A percentile compares a stretch with the other conserved stretches of the same genome.
phyloP scores from a whole-genome alignment of 805 yeast species.

The Lachancea quebecensis region DNA sequence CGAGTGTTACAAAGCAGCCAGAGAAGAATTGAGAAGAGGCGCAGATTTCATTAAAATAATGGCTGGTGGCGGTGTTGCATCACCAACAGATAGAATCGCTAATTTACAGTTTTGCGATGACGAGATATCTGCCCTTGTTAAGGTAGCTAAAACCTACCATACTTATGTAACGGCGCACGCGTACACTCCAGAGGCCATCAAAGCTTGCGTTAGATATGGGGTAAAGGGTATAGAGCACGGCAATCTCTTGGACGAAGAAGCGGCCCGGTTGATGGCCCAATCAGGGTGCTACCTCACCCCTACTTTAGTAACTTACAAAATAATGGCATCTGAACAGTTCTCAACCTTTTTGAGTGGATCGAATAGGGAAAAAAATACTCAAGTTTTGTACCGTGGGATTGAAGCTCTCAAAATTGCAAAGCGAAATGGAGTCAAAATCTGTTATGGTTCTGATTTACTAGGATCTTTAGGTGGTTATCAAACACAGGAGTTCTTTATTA shows the following conservation, averaged over 20 bases:
- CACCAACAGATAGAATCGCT: conserved; percentile 12
- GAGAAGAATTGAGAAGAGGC: conserved; percentile 13
- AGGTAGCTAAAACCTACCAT: conserved; percentile 10
- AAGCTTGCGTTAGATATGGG: conserved; percentile 8
- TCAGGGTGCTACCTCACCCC: conserved; percentile 11
- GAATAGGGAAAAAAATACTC: conserved; percentile 7
- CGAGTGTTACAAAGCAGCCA: conserved; percentile 10
- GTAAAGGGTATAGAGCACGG: conserved; percentile 14
- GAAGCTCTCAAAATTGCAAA: conserved; percentile 10
- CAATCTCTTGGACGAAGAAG: conserved; percentile 9
- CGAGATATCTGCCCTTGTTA: conserved; percentile 10
- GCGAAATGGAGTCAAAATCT: conserved; percentile 7
- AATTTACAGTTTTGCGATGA: conserved; percentile 11
- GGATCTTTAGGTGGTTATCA: conserved; percentile 11
- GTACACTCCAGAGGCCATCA: conserved; percentile 11
- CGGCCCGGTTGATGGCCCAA: conserved; percentile 10
- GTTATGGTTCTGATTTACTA: conserved; percentile 11
- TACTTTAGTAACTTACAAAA: conserved; percentile 11
- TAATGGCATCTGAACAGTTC: conserved; percentile 12
- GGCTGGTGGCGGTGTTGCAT: conserved; percentile 14
- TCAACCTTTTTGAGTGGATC: conserved; percentile 5
- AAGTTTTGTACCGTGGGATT: conserved; percentile 9
- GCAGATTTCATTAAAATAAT: conserved; percentile 12
- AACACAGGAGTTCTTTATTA: conserved; percentile 11
- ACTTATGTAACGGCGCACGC: conserved; percentile 14